Percentiles rank a stretch among this genome's conserved stretches.
phyloP scores from a whole-genome alignment of 78 protist genomes.

The Trichosphaerium sp. region DNA sequence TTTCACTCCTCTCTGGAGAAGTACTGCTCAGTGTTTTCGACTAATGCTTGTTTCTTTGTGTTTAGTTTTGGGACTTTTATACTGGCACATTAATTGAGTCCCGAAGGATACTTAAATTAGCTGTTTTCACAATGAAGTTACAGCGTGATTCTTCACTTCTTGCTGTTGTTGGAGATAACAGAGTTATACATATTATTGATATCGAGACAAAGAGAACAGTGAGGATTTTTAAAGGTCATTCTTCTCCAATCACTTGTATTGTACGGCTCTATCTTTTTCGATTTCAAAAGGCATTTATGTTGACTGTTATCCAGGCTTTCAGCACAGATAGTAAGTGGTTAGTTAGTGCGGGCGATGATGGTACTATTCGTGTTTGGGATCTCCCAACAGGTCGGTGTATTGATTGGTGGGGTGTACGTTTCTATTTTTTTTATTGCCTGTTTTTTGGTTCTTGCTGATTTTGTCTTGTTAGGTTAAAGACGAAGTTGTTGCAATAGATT shows the following conservation, averaged over 20 bases:
- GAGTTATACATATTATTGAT: slow-evolving; percentile 4
- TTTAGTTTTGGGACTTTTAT: slow-evolving; percentile 10
- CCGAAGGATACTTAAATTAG: too few species aligned
- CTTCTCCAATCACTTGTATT: background rate
- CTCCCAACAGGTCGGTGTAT: slow-evolving; percentile 12
- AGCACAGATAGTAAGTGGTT: slow-evolving; percentile 18
- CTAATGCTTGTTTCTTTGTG: too few species aligned
- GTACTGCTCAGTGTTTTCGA: too few species aligned
- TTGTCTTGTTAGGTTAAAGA: background rate
- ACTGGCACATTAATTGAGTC: background rate
- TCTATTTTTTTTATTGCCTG: background rate
- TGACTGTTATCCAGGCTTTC: slow-evolving; percentile 1
- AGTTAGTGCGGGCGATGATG: slow-evolving; percentile 12
- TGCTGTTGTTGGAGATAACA: slow-evolving; percentile 25
- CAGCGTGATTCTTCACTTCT: slow-evolving; percentile 6
- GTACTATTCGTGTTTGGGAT: slow-evolving; percentile 30
- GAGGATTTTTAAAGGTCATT: slow-evolving; percentile 19
- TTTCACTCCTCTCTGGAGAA: too few species aligned
- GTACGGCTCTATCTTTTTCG: background rate
- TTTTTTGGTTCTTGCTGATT: background rate
- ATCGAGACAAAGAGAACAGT: background rate
- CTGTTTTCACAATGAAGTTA: background rate
- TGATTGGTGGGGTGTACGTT: slow-evolving; percentile 12
- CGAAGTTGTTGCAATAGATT: background rate
- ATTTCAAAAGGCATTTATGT: background rate